Base-by-base conservation (phyloP, 208 protist genomes). In the Wallacemonas collosoma region DNA sequence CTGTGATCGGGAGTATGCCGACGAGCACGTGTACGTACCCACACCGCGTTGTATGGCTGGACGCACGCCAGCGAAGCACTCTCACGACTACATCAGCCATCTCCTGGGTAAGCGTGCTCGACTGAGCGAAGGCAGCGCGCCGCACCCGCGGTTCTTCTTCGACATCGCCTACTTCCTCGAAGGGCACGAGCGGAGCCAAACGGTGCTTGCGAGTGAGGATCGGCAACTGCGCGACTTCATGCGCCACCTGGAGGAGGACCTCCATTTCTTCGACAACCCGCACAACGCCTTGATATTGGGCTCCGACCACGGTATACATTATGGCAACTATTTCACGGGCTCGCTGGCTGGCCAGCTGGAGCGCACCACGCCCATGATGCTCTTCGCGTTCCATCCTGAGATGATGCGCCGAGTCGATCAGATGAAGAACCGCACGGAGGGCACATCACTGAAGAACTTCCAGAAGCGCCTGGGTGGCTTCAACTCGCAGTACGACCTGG, bases 251-350 rank as follows among this genome's bases (percentile, higher is more conserved):
- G 66, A 73, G 14, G 73, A 43, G 12, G 45, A 82, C 38, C 51
- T 89, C 48, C 53, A 51, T 48, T 93, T 89, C 71, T 93, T 93
- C 72, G 79, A 87, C 51, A 71, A 90, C 68, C 82, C 85, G 15
- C 82, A 63, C 3, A 93, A 93, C 72, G 80, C 77, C 1, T 70
- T 93, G 26, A 53, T 93, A 17, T 12, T 93, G 38, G 48, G 78
- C 3, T 58, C 71, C 11, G 85, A 93, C 62, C 88, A 90, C 63
- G 88, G 88, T 5, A 89, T 85, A 58, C 82, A 90, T 67, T 90
- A 90, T 82, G 88, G 88, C 2, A 80, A 62, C 51, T 90, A 93
- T 72, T 83, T 72, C 47, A 12, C 6, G 8, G 78, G 76, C 61
- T 81, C 80, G 6, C 11, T 66, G 45, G 76, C 82, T 2, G 88